Base-by-base conservation (phyloP, 768 basidiomycete genomes). In the Favolaschia claudopus region DNA sequence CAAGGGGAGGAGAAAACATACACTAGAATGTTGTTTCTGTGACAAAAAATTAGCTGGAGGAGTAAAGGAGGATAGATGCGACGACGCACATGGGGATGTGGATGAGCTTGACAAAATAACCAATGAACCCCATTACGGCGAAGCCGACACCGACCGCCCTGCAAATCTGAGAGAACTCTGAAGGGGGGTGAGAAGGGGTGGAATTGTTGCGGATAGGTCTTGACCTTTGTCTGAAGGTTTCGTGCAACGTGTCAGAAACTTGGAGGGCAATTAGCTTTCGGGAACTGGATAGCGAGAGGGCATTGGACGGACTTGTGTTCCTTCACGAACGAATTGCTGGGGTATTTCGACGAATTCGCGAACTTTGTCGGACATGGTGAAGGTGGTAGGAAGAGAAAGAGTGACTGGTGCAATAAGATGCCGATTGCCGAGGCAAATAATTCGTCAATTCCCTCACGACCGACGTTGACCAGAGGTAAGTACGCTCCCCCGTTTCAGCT, bases 51-150 rank as follows among this genome's bases (percentile, higher is more conserved):
- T 22, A 66, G 66, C 70, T 49, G 67, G 60, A 54, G 45, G 9
- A 40, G 40, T 13, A 46, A 46, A n/a, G 20, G 17, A 43, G 15
- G 29, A 38, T 28, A 36, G 47, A 34, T 50, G 34, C 50, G 17
- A 57, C 33, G 28, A 87, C 95, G 79, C 67, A 96, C 95, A 97
- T 96, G 68, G 96, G 95, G 76, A 96, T 97, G 77, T 98, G 95
- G 68, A 99, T 95, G 65, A 98, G 88, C 77, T 98, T 98, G 66
- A 97, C 96, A 72, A 99, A 91, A 81, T 96, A 99, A 15, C 97
- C 97, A 74, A 99, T 95, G 84, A 98, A 96, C 15, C 97, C 97
- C 96, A 99, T 99, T 65, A 99, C 93, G 47, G 90, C 94, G 70
- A 99, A 99, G 14, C 97, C 97, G 60, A 99, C 89, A 2, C 95